Evolutionary conservation across 768 basidiomycete species (phyloP), one percentile per base, ranked within the genome.

Genomic region (Mycena crocata): DNA sequence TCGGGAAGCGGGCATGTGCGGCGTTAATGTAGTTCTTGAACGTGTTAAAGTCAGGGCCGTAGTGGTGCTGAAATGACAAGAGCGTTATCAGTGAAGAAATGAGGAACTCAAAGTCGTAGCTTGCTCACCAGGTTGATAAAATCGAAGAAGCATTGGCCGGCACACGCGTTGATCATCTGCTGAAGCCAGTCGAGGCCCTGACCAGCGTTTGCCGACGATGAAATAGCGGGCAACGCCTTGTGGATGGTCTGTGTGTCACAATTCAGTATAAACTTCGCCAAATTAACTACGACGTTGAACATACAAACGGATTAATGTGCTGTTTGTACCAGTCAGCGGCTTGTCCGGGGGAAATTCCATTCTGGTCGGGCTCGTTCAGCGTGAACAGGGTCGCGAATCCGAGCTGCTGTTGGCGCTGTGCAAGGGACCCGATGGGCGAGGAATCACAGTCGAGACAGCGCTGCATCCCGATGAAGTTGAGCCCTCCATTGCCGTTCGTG

Each of bases 381-480:
- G 67, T 68, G 51, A 68, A 68, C 19, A 68, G 13, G 1, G 67
- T 68, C 1, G 37, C 0, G 39, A 68, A 68, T 40, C 31, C 23
- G 30, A 64, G 80, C 7, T 69, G 28, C 50, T 77, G 26, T 72
- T 75, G 78, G 64, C 78, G 80, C 42, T 75, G 69, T 23, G 69
- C 60, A 21, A 81, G 76, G 28, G 74, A 52, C 9, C 62, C 64
- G 15, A 81, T 72, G 12, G 80, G 80, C 37, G 80, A 81, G 15
- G 80, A 81, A 57, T 13, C 50, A 13, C 80, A 81, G 46, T 81
- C 79, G 14, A 68, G 34, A 62, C 79, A 81, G 23, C 76, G 79
- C 62, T 81, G 80, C 80, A 75, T 81, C 8, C 80, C 80, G 7
- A 81, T 78, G 64, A 82, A 81, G 1, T 68, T 71, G 10, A 81